Base-by-base conservation (phyloP, 805 yeast genomes). In the Metschnikowia aberdeeniae region DNA sequence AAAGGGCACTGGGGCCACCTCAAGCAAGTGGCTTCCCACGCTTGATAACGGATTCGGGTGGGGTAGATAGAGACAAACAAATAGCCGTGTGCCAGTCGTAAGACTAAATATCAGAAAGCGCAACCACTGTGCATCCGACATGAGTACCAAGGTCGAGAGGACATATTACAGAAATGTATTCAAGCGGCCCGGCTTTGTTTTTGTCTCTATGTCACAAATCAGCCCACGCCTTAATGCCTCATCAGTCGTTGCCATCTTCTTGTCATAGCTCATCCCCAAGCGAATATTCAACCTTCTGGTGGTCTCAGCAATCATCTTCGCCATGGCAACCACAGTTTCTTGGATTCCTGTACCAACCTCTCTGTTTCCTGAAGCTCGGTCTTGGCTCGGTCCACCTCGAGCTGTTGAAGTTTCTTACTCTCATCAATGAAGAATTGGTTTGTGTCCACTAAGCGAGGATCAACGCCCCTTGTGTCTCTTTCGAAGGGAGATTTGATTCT, bases 401-500 rank as follows among this genome's bases (percentile, higher is more conserved):
- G 62, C 66, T 56, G 59, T 59, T 57, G 67, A 59, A 50, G 49
- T 14, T 58, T 61, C 37, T 62, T 68, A 27, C 80, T 86, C 47
- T 62, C 61, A 49, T 70, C 73, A 57, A 66, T 68, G 55, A 78
- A 79, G 49, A 75, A 75, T 36, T 63, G 60, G 50, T 76, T 77
- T 43, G 72, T 70, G 66, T 75, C 58, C 55, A 67, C 61, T 59
- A 62, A 47, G 56, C 63, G 55, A 47, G 73, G 67, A 49, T 58
- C 63, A 36, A 56, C 52, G 40, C 68, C 64, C 40, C 71, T 51
- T 17, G 68, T 61, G 38, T 77, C 74, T 46, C 54, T 65, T 42
- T 74, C 92, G 77, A 86, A 84, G 0, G 95, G 93, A 1, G 84
- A 76, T 36, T 70, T 67, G 32, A 86, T 75, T 1, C 80, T 70